phyloP scores from a whole-genome alignment of 805 yeast species.

The Brettanomyces custersianus region DNA sequence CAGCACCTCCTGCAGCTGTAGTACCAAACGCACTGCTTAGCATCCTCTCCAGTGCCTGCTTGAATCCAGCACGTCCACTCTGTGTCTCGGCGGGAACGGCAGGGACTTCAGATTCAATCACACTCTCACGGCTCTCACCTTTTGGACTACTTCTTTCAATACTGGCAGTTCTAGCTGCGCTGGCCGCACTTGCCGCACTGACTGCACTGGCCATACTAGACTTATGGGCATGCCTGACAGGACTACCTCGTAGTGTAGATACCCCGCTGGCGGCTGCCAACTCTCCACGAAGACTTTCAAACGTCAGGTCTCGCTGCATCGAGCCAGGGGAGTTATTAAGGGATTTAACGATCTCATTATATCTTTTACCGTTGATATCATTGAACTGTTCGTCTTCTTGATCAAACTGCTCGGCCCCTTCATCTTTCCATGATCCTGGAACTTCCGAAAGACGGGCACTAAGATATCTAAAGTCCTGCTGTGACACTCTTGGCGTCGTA shows the following conservation, averaged over 20 bases:
- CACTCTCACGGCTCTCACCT: neutral
- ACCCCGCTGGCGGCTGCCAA: conserved; percentile 5
- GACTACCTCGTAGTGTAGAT: too few species aligned
- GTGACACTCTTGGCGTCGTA: conserved; percentile 2
- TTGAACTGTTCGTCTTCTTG: neutral
- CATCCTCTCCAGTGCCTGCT: conserved; percentile 3
- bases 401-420: conserved; percentile 9
- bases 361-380: conserved; percentile 4
- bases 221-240: too few species aligned
- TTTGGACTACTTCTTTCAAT: too few species aligned
- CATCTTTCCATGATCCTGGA: conserved; percentile 23
- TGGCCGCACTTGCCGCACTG: too few species aligned
- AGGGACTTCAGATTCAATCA: conserved; percentile 2
- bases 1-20: neutral
- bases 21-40: conserved; percentile 3
- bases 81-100: conserved; percentile 1
- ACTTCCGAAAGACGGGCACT: conserved; percentile 19
- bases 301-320: conserved; percentile 5
- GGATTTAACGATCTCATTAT: conserved; percentile 11
- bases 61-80: neutral
- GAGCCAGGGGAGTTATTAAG: conserved; percentile 13
- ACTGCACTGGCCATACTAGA: too few species aligned
- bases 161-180: too few species aligned
- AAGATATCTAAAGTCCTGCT: conserved; percentile 19
- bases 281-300: conserved; percentile 14